Conservation (phyloP, 139 green algal genomes). For the Chlorella sp. region DNA sequence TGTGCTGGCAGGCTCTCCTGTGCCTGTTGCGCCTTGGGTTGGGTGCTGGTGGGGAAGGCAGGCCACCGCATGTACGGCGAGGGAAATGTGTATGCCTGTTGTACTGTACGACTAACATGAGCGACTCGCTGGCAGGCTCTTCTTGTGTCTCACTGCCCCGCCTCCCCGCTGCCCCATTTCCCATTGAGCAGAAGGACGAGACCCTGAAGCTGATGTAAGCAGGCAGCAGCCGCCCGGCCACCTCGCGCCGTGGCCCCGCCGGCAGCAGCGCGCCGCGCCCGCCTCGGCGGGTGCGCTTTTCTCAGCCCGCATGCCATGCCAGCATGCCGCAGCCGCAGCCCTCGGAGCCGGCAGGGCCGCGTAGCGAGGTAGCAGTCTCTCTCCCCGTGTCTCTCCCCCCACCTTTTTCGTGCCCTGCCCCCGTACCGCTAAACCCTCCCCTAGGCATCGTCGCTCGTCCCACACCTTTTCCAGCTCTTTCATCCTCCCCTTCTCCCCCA, state of each 20-base stretch:
- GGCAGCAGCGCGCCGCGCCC: background rate
- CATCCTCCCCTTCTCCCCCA: too few relatives aligned
- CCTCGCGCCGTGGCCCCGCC: background rate
- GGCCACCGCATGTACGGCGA: too few relatives aligned
- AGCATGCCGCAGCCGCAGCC: background rate
- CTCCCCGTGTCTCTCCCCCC: background rate
- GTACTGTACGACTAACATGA: background rate
- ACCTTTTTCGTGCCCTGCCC: background rate
- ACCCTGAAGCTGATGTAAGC: slow-evolving; percentile 26
- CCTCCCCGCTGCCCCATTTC: background rate
- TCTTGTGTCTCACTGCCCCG: background rate
- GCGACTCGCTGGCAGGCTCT: background rate
- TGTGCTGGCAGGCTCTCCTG: too few relatives aligned
- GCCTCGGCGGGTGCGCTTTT: background rate
- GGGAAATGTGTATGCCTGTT: background rate
- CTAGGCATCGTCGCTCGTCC: too few relatives aligned
- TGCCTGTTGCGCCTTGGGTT: too few relatives aligned
- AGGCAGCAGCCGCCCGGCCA: background rate
- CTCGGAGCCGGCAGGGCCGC: background rate
- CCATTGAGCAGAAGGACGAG: slow-evolving; percentile 3
- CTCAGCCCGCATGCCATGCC: background rate
- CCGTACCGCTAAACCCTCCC: too few relatives aligned
- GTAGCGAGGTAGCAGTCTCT: background rate
- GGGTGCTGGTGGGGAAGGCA: too few relatives aligned
- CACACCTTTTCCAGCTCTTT: too few relatives aligned